Evolutionary conservation across 768 basidiomycete species (phyloP).

Genomic region (Clitopilus passeckerianus): DNA sequence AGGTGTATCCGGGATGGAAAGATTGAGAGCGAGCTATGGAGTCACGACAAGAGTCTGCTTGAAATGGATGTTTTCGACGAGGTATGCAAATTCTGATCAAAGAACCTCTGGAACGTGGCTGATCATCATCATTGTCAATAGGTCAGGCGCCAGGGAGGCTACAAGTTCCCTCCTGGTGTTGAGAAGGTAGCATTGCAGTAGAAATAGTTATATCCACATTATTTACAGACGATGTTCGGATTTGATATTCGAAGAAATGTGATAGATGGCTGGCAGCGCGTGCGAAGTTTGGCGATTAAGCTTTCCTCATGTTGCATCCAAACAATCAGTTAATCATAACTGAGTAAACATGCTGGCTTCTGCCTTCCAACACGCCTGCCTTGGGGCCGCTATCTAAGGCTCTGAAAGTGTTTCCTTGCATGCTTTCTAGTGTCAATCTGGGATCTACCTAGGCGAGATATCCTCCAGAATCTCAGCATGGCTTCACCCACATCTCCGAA

Average conservation of each 20-base stretch:
- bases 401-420: background rate
- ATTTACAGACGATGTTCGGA: too few relatives aligned
- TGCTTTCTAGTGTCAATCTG: too few relatives aligned
- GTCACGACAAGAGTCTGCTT: conserved; percentile 73
- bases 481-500: background rate
- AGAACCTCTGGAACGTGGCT: background rate
- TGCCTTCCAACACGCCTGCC: background rate
- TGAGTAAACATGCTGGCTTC: background rate
- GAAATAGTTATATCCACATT: too few relatives aligned
- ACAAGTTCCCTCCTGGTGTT: conserved; percentile 56
- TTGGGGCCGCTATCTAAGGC: background rate
- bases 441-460: background rate
- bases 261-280: background rate
- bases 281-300: background rate
- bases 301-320: background rate
- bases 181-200: conserved; percentile 39
- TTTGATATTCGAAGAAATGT: too few relatives aligned
- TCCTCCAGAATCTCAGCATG: background rate
- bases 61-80: conserved; percentile 86
- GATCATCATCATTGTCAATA: conserved; percentile 14
- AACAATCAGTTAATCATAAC: background rate
- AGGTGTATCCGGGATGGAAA: conserved; percentile 71
- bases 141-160: conserved; percentile 67
- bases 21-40: conserved; percentile 69
- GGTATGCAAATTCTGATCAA: conserved; percentile 32